phyloP scores from a whole-genome alignment of 768 basidiomycete genomes.

The Macrolepiota fuliginosa region DNA sequence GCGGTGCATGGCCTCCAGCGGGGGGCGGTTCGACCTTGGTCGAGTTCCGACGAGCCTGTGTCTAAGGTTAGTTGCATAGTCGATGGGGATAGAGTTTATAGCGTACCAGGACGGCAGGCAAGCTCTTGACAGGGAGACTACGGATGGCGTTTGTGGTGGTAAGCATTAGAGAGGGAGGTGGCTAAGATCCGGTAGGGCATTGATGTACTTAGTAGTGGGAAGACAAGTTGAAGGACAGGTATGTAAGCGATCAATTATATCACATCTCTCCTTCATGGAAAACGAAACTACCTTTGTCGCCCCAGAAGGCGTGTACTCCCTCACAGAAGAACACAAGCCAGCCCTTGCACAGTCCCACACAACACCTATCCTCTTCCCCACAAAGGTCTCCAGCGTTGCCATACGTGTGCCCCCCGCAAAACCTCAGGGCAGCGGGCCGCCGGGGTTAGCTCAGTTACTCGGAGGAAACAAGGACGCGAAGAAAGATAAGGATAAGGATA shows the following conservation, averaged over 20 bases:
- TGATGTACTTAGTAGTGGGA: slow-evolving; percentile 18
- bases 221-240: neutral
- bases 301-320: slow-evolving; percentile 86
- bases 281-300: slow-evolving; percentile 84
- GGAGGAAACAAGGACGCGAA: slow-evolving; percentile 65
- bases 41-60: slow-evolving; percentile 48
- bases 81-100: neutral
- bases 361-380: slow-evolving; percentile 46
- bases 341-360: slow-evolving; percentile 41
- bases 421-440: slow-evolving; percentile 46
- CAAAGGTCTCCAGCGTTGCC: slow-evolving; percentile 58
- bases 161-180: slow-evolving; percentile 32
- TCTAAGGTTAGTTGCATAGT: slow-evolving; percentile 2
- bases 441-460: slow-evolving; percentile 66
- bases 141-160: slow-evolving; percentile 29
- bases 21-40: slow-evolving; percentile 63
- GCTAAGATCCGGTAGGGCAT: slow-evolving; percentile 42
- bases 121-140: slow-evolving; percentile 15
- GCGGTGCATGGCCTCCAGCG: slow-evolving; percentile 74
- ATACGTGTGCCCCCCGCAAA: slow-evolving; percentile 63
- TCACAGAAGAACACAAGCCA: slow-evolving; percentile 84
- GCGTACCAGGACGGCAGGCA: slow-evolving; percentile 21
- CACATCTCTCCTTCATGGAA: slow-evolving; percentile 52
- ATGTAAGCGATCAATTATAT: neutral
- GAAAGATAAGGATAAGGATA: slow-evolving; percentile 53